Evolutionary conservation across 164 flowering plant genomes (phyloP), one percentile per base, ranked within the genome.

Genomic region (Magnolia kwangsiensis): DNA sequence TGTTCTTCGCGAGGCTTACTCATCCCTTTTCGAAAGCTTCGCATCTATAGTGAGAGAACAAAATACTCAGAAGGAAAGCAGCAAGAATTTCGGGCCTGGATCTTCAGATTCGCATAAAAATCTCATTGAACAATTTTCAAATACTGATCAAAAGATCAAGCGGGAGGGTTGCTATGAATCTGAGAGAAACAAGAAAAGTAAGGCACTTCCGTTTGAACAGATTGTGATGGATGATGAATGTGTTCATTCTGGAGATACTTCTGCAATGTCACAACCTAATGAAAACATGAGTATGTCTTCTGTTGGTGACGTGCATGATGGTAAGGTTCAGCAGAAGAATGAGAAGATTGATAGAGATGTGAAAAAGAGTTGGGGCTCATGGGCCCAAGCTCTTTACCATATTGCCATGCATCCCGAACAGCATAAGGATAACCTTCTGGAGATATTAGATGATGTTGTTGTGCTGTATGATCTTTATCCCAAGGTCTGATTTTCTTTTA

Each of bases 11-110:
- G 85, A 85, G 70, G 90, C 96, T 74, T 95, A 95, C 81, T 82
- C 94, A 14, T 89, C 99, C 71, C 94, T 95, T 29, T 95, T 95
- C 83, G 89, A 90, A 73, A 88, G 87, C 74, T 93, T 95, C 82
- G 73, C 78, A 20, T 91, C 92, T 63, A 74, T 91, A 63, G 76
- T 82, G 31, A 79, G 29, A 75, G 77, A 65, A 72, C 81, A 81
- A 67, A 50, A 50, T 49, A 71, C 67, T 20, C 73, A 55, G n/a
- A 64, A 76, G 72, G 80, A 71, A 72, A 66, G 78, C 64, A 72
- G 21, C 31, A 63, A 72, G 51, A 71, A 37, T 4, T 64, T 37
- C 65, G 63, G 37, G 23, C 71, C 76, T 10, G 76, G 74, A 71
- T 37, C 71, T 6, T 78, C 80, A 23, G 84, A 83, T 50, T 79